Percentiles rank a stretch among this genome's conserved stretches.
phyloP scores from a whole-genome alignment of 2,329 filamentous ascomycete genomes.

The Lasiodiplodia hormozganensis region DNA sequence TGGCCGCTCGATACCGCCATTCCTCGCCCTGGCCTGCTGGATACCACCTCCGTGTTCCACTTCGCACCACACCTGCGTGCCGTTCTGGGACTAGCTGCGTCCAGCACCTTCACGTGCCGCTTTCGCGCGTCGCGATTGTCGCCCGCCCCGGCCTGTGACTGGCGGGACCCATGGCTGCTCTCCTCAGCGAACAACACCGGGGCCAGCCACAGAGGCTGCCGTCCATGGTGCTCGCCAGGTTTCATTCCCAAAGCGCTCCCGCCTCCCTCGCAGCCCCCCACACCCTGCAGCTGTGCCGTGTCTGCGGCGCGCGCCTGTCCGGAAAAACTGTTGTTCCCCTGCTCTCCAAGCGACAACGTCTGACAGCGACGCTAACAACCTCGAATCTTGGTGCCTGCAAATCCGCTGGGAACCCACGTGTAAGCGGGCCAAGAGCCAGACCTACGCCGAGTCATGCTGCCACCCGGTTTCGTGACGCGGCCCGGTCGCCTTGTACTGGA shows the following conservation, averaged over 20 bases:
- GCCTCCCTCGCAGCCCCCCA: conserved; percentile 13
- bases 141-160: conserved; percentile 18
- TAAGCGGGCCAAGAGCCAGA: neutral
- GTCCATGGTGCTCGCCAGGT: conserved; percentile 18
- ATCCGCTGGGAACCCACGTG: neutral
- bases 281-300: conserved; percentile 22
- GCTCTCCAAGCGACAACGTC: neutral
- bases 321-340: conserved; percentile 25
- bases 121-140: conserved; percentile 27
- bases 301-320: neutral
- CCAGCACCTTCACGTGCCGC: conserved; percentile 24
- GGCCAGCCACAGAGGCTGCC: conserved; percentile 20
- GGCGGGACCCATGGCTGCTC: conserved; percentile 11
- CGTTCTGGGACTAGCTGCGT: conserved; percentile 27
- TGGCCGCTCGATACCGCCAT: conserved; percentile 26
- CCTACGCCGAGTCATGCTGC: neutral
- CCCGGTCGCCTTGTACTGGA: neutral
- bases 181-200: conserved; percentile 12
- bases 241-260: conserved; percentile 23
- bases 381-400: neutral
- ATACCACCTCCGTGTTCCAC: conserved; percentile 26
- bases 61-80: conserved; percentile 22
- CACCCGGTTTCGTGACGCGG: conserved; percentile 3
- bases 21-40: conserved; percentile 23
- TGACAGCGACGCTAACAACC: neutral